Evolutionary conservation across 805 yeast genomes (phyloP), one percentile per base, ranked within the genome.

Genomic region (Yarrowia keelungensis): DNA sequence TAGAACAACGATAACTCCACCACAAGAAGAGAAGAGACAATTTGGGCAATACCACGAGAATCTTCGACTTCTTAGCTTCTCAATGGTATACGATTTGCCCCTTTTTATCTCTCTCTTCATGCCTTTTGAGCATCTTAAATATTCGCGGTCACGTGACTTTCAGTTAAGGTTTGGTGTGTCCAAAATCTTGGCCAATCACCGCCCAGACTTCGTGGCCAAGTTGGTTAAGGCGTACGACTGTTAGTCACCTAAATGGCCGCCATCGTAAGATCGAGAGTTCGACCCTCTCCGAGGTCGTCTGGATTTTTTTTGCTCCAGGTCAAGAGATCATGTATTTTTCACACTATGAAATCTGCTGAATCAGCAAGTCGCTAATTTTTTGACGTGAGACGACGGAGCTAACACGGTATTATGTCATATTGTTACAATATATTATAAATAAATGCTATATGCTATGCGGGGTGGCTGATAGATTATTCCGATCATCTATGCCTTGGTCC

Each of bases 221-320:
- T 59, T 59, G 65, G 65, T 59, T 59, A 59, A 59, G 65, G 65
- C 65, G 65, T 59, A 59, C 65, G 65, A 59, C 65, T 59, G 65
- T 59, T 59, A 59, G 65, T 59, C 65, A 41, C 46, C 62, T 45
- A 16, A 59, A 59, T 59, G 65, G 65, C 65, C 65, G 65, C 65
- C 65, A 59, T 59, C 65, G 65, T 59, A 59, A 59, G 65, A 59
- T 59, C 65, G 65, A 59, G 65, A 59, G 65, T 59, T 59, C 65
- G 65, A 59, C 65, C 65, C 65, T 59, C 65, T 59, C 65, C 65
- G 65, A 59, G 65, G 65, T 59, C 65, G 65, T 59, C 65, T 59
- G 50, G 41, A 35, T 43, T 59, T 59, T 59, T 58, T 58, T 59
- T 35, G 32, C 32, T 2, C 32, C 32, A 26, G 7, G 32, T 3